phyloP scores from a whole-genome alignment of 2,329 filamentous ascomycete species.

The Apiospora aurea region DNA sequence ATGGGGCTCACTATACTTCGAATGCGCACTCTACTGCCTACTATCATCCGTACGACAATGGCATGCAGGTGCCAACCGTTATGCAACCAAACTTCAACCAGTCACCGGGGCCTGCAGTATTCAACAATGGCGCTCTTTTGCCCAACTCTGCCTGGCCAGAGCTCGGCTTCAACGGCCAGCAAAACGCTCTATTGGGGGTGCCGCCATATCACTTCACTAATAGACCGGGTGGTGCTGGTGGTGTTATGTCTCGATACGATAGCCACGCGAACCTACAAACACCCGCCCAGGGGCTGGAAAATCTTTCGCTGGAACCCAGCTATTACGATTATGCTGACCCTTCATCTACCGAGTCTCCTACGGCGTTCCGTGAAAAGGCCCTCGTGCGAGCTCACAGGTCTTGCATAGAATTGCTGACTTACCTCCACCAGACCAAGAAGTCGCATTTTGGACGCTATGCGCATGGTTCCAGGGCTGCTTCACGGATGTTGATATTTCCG shows the following conservation, averaged over 20 bases:
- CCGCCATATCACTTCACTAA: constrained; percentile 46
- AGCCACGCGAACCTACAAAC: constrained; percentile 35
- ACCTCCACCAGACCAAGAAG: constrained; percentile 67
- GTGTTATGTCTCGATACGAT: constrained; percentile 5
- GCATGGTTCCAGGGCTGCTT: constrained; percentile 46
- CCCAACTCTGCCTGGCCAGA: constrained; percentile 49
- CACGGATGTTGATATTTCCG: constrained; percentile 62
- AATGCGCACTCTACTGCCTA: constrained; percentile 36
- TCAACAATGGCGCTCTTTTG: constrained; percentile 48
- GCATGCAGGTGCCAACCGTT: constrained; percentile 40
- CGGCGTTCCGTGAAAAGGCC: constrained; percentile 70
- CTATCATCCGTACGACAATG: constrained; percentile 39
- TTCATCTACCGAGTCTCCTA: constrained; percentile 38
- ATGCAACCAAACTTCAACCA: constrained; percentile 45
- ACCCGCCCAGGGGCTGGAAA: constrained; percentile 42
- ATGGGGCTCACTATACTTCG: constrained; percentile 34
- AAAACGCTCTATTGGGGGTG: constrained; percentile 40
- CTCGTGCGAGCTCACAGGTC: constrained; percentile 74
- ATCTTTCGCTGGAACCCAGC: constrained; percentile 41
- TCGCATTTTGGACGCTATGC: constrained; percentile 48
- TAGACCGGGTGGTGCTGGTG: constrained; percentile 32
- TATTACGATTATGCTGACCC: constrained; percentile 33
- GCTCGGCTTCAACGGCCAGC: constrained; percentile 42
- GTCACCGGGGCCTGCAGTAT: constrained; percentile 47
- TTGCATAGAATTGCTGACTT: constrained; percentile 74